A percentile compares a stretch with the other conserved stretches of the same genome.
Conservation (phyloP, 768 basidiomycete species). For the Rhodotorula toruloides region DNA sequence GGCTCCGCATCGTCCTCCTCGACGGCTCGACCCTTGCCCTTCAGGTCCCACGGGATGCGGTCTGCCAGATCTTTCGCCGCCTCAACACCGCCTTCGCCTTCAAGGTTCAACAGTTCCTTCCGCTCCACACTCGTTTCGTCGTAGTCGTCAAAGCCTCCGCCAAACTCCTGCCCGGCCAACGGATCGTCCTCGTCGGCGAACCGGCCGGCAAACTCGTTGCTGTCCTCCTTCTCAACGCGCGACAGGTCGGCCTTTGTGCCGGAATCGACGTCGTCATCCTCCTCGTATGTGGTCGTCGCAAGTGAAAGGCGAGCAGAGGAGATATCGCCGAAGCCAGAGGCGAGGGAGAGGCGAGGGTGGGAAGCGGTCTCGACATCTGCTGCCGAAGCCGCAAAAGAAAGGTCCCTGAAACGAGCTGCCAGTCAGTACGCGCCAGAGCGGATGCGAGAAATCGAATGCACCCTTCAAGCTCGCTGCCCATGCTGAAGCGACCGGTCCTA, state of each 20-base stretch:
- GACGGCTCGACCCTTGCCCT: conserved; percentile 5
- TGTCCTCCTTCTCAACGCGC: neutral
- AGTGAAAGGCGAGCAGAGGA: neutral
- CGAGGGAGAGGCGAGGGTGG: neutral
- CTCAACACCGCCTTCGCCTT: neutral
- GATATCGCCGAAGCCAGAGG: neutral
- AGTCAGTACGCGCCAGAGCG: neutral
- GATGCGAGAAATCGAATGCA: neutral
- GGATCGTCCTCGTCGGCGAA: neutral
- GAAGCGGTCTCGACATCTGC: neutral
- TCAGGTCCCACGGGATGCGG: conserved; percentile 14
- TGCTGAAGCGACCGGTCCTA: neutral
- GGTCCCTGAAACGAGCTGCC: neutral
- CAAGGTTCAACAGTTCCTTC: too few species aligned
- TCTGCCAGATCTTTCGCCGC: neutral
- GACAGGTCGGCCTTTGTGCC: neutral
- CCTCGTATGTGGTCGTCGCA: too few species aligned
- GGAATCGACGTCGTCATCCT: too few species aligned
- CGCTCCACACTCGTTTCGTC: too few species aligned
- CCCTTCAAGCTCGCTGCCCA: conserved; percentile 4
- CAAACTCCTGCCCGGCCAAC: neutral
- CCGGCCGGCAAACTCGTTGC: neutral
- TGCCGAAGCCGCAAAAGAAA: neutral
- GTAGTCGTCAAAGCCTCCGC: neutral
- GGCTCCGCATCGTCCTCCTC: neutral